Conservation (phyloP, 257 asterid genomes). For the Nicotiana paniculata region DNA sequence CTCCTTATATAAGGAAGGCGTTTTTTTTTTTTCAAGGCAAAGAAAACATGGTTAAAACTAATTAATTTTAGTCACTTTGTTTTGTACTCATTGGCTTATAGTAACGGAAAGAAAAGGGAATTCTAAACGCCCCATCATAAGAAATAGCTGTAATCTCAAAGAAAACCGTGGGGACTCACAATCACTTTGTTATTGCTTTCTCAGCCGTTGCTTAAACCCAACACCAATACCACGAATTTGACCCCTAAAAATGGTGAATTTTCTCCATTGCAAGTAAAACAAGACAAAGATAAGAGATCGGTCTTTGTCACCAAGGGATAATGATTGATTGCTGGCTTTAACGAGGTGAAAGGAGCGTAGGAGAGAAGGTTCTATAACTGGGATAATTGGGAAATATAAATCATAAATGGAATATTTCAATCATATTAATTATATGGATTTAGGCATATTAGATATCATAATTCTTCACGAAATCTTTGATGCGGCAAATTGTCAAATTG, state of each 20-base stretch:
- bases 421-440: neutral
- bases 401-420: neutral
- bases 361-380: neutral
- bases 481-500: neutral
- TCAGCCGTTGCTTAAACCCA: too few relatives aligned
- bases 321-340: neutral
- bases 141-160: neutral
- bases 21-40: neutral
- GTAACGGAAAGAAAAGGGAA: neutral
- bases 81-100: neutral
- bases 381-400: neutral
- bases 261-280: neutral
- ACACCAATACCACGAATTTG: too few relatives aligned
- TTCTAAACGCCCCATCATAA: neutral
- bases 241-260: neutral
- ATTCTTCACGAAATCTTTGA: neutral
- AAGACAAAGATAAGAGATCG: too few relatives aligned
- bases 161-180: neutral
- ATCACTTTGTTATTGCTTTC: neutral
- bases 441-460: neutral
- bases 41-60: neutral
- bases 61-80: neutral
- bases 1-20: neutral
- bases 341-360: neutral
- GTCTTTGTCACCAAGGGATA: neutral